phyloP scores from a whole-genome alignment of 768 basidiomycete species.

The Terana coerulea region DNA sequence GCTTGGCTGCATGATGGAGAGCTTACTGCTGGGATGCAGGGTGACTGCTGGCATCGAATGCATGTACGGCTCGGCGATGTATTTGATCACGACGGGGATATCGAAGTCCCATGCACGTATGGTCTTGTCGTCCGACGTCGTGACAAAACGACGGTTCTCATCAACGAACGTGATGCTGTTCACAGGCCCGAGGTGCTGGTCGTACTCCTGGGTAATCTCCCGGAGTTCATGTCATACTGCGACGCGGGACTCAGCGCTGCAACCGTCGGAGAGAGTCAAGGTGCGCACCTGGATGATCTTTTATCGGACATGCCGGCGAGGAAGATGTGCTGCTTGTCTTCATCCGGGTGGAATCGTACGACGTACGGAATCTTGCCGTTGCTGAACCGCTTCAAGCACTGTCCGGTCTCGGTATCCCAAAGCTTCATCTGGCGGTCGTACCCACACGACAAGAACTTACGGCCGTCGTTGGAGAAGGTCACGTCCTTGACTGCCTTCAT shows the following conservation, averaged over 20 bases:
- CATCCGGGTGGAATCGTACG: slow-evolving; percentile 91
- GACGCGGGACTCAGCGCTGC: slow-evolving; percentile 5
- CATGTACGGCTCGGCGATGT: slow-evolving; percentile 99
- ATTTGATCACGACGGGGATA: slow-evolving; percentile 99
- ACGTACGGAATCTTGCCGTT: slow-evolving; percentile 98
- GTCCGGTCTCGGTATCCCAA: slow-evolving; percentile 99
- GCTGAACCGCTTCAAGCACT: slow-evolving; percentile 94
- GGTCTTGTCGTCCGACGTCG: slow-evolving; percentile 98
- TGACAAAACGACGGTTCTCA: slow-evolving; percentile 95
- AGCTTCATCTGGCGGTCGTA: slow-evolving; percentile 98
- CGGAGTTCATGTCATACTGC: slow-evolving; percentile 93
- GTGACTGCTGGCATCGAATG: slow-evolving; percentile 99
- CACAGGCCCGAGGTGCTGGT: slow-evolving; percentile 96
- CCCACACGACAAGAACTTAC: slow-evolving; percentile 83
- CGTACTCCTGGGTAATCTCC: slow-evolving; percentile 98
- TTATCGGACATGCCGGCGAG: slow-evolving; percentile 99
- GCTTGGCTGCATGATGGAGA: neutral
- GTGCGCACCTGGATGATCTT: slow-evolving; percentile 92
- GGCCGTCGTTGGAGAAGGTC: slow-evolving; percentile 91
- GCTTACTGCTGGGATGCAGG: slow-evolving; percentile 89
- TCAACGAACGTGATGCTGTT: slow-evolving; percentile 99
- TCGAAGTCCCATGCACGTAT: slow-evolving; percentile 99
- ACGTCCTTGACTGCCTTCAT: slow-evolving; percentile 96
- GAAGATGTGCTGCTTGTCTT: slow-evolving; percentile 94
- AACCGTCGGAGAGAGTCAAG: neutral